phyloP scores from a whole-genome alignment of 1,284 basidiomycete genomes.

The Peniophora sp. region DNA sequence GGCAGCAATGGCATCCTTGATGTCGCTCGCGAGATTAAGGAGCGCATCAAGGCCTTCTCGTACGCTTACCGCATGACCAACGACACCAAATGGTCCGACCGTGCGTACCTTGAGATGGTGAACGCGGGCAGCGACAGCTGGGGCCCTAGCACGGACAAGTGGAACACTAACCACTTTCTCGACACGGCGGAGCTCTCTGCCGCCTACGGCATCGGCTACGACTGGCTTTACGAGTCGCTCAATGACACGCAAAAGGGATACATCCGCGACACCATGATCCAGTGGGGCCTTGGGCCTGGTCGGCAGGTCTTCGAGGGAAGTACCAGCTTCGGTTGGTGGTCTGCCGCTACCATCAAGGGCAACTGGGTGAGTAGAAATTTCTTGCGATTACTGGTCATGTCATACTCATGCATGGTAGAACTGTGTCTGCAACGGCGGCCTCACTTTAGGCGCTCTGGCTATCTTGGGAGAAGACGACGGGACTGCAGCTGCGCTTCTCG shows the following conservation, averaged over 20 bases:
- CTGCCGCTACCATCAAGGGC: conserved; percentile 43
- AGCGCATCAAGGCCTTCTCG: conserved; percentile 86
- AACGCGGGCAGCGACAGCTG: conserved; percentile 70
- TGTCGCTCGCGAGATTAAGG: conserved; percentile 83
- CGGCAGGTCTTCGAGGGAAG: conserved; percentile 39
- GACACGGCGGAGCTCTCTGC: conserved; percentile 87
- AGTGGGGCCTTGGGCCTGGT: conserved; percentile 71
- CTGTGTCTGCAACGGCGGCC: conserved; percentile 91
- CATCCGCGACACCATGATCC: conserved; percentile 73
- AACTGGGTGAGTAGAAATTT: conserved; percentile 57
- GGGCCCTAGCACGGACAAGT: conserved; percentile 55
- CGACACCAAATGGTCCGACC: conserved; percentile 82
- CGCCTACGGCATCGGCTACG: conserved; percentile 89
- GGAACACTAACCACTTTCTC: conserved; percentile 91
- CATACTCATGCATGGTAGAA: conserved; percentile 31
- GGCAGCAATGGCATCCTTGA: conserved; percentile 91
- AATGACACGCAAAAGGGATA: conserved; percentile 60
- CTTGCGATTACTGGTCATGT: too few species aligned
- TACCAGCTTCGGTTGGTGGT: conserved; percentile 53
- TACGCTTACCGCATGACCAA: conserved; percentile 91
- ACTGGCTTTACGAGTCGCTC: conserved; percentile 92
- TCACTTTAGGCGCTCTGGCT: conserved; percentile 86
- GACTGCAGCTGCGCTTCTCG: conserved; percentile 61
- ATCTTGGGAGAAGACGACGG: conserved; percentile 84
- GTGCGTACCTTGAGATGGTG: conserved; percentile 80